Percentiles rank a stretch among this genome's conserved stretches.
Evolutionary conservation across 768 basidiomycete genomes (phyloP).

Genomic region (Epithele typhae): DNA sequence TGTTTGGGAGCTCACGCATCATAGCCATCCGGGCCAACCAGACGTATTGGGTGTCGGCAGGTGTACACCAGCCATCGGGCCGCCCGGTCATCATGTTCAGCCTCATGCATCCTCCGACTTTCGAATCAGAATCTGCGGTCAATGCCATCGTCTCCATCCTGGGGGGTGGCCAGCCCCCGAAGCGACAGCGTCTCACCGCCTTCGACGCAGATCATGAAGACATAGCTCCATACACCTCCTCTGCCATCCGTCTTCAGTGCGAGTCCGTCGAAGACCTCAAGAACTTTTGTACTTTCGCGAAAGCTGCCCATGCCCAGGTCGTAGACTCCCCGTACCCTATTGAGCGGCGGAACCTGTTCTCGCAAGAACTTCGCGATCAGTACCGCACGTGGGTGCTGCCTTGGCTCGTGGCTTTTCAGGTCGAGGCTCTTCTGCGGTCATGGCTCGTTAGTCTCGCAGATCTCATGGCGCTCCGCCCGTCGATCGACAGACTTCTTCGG

Average conservation of each 20-base stretch:
- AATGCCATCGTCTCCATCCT: background rate
- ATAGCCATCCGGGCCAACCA: slow-evolving; percentile 44
- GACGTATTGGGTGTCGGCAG: slow-evolving; percentile 35
- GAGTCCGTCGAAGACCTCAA: slow-evolving; percentile 27
- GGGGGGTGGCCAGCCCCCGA: background rate
- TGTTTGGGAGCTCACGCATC: slow-evolving; percentile 17
- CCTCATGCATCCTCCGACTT: slow-evolving; percentile 38
- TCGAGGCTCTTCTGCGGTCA: slow-evolving; percentile 39
- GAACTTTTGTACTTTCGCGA: slow-evolving; percentile 36
- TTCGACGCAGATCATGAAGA: slow-evolving; percentile 36
- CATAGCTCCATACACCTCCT: slow-evolving; percentile 49
- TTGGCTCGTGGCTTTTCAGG: slow-evolving; percentile 58
- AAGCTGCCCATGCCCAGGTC: slow-evolving; percentile 31
- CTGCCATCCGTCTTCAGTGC: slow-evolving; percentile 49
- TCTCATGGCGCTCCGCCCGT: slow-evolving; percentile 37
- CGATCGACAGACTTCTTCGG: slow-evolving; percentile 28
- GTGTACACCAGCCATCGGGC: slow-evolving; percentile 24
- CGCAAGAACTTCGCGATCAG: slow-evolving; percentile 26
- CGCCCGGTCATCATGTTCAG: slow-evolving; percentile 36
- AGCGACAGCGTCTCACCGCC: slow-evolving; percentile 33
- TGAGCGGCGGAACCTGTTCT: slow-evolving; percentile 43
- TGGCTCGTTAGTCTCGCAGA: slow-evolving; percentile 47
- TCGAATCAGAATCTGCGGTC: slow-evolving; percentile 23
- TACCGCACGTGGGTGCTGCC: slow-evolving; percentile 36
- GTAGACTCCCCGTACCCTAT: slow-evolving; percentile 33